Evolutionary conservation across 2,329 filamentous ascomycete genomes (phyloP), one percentile per base, ranked within the genome.

Genomic region (Colletotrichum endophyticum): DNA sequence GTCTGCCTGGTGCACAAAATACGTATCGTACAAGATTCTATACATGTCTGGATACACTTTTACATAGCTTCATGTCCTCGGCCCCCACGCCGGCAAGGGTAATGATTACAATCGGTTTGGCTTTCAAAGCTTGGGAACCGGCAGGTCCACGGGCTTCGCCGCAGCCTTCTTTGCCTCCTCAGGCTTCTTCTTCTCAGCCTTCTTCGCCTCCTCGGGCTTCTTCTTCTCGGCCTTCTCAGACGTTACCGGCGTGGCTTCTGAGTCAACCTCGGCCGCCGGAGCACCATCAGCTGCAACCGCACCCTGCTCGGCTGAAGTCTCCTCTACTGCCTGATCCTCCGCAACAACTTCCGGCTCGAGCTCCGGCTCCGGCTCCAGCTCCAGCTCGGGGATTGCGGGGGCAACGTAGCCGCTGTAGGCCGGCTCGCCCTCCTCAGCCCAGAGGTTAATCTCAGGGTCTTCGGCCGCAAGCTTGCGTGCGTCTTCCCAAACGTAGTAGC

Each of bases 401-500:
- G 81, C 56, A 25, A 59, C 87, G 81, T 91, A 93, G 49, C 86
- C 84, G 6, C 87, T 88, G 27, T 62, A 62, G 19, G 28, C 19
- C 19, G 59, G 59, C 4, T 86, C 80, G 36, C 86, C 86, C 34
- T 87, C 88, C 30, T 22, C 16, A 6, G 44, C 44, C 44, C 44
- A 53, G 12, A 94, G 83, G 81, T 95, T 87, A 80, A 96, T 88
- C 83, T 95, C 93, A 7, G 90, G 89, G 82, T 96, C 95, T 11
- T 86, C 82, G 86, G 90, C 88, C 8, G 94, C 95, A 78, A 95
- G 86, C 75, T 90, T 86, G 66, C 91, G 87, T 27, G 95, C 95
- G 82, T 96, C 94, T 82, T 95, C 90, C 94, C 95, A 99, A 12
- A 95, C 91, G 86, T 98, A 96, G 87, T 92, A 97, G 81, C 96